Evolutionary conservation across 1,139 yeast species (phyloP).

Genomic region (Arxiozyma bovina): DNA sequence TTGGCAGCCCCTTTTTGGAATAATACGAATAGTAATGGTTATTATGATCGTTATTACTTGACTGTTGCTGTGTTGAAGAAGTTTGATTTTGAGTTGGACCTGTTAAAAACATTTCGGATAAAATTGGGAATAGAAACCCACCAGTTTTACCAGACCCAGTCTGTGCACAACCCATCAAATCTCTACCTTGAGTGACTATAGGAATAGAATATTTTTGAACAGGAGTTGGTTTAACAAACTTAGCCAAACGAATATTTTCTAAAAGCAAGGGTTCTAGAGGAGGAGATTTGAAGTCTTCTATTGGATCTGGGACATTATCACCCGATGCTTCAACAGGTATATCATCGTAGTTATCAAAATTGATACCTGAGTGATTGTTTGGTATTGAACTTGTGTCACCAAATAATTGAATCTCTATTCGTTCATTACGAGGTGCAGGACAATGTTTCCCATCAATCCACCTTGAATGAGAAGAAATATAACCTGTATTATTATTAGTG

Average conservation of each 20-base stretch:
- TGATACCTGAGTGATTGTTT: slow-evolving; percentile 61
- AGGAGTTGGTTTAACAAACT: slow-evolving; percentile 92
- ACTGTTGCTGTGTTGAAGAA: slow-evolving; percentile 35
- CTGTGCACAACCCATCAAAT: slow-evolving; percentile 99
- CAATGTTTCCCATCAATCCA: slow-evolving; percentile 84
- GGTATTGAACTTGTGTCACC: slow-evolving; percentile 64
- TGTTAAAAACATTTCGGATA: slow-evolving; percentile 74
- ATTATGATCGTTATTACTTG: slow-evolving; percentile 14
- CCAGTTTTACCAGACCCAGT: slow-evolving; percentile 99
- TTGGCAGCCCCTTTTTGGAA: slow-evolving; percentile 74
- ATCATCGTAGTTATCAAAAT: slow-evolving; percentile 95
- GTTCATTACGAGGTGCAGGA: slow-evolving; percentile 66
- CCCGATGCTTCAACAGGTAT: slow-evolving; percentile 97
- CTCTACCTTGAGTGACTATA: slow-evolving; percentile 88
- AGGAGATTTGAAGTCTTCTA: slow-evolving; percentile 74
- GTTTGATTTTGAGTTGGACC: slow-evolving; percentile 53
- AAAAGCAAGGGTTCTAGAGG: slow-evolving; percentile 82
- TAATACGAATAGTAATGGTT: slow-evolving; percentile 32
- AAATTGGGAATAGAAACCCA: slow-evolving; percentile 95
- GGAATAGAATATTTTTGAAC: slow-evolving; percentile 98
- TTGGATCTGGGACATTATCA: slow-evolving; percentile 87
- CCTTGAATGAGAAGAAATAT: slow-evolving; percentile 21
- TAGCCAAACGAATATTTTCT: slow-evolving; percentile 75
- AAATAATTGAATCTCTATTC: slow-evolving; percentile 68
- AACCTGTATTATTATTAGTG: too few species aligned